phyloP scores from a whole-genome alignment of 2,329 filamentous ascomycete species.

The Alternaria angustiovoidea region DNA sequence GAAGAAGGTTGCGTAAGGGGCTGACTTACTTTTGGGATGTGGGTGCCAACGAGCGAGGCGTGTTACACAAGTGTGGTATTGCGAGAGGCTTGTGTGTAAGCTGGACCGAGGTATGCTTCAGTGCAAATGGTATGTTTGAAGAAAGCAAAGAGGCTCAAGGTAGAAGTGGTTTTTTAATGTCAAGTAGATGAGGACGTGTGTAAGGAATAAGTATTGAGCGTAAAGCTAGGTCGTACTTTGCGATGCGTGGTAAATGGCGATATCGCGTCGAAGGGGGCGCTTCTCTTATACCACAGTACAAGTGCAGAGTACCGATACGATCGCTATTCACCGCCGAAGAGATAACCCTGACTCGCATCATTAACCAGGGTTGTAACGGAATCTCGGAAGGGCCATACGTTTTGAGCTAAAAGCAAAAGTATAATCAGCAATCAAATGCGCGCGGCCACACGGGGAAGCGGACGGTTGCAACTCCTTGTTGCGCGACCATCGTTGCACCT shows the following conservation, averaged over 20 bases:
- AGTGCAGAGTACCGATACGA: slow-evolving; percentile 13
- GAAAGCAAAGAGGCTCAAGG: slow-evolving; percentile 16
- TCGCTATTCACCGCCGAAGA: slow-evolving; percentile 31
- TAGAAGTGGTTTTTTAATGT: slow-evolving; percentile 12
- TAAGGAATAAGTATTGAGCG: slow-evolving; percentile 14
- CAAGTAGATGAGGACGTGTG: slow-evolving; percentile 6
- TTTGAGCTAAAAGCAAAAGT: slow-evolving; percentile 42
- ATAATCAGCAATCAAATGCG: slow-evolving; percentile 28
- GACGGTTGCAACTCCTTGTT: slow-evolving; percentile 44
- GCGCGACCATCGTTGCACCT: slow-evolving; percentile 39
- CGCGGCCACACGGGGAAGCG: slow-evolving; percentile 38
- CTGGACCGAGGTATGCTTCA: slow-evolving; percentile 10
- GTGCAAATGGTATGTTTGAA: neutral
- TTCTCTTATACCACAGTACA: slow-evolving; percentile 34
- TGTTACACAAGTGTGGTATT: slow-evolving; percentile 22
- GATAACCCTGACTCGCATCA: slow-evolving; percentile 40
- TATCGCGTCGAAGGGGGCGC: slow-evolving; percentile 24
- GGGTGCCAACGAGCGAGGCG: slow-evolving; percentile 19
- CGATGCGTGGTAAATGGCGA: slow-evolving; percentile 18
- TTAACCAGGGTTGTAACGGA: slow-evolving; percentile 20
- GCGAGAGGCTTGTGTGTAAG: slow-evolving; percentile 22
- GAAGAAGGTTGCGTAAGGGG: slow-evolving; percentile 38
- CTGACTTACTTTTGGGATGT: slow-evolving; percentile 39
- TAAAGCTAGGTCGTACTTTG: slow-evolving; percentile 14
- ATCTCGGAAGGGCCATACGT: slow-evolving; percentile 22